phyloP scores from a whole-genome alignment of 345 rosid species.

The Lepidium africanum region DNA sequence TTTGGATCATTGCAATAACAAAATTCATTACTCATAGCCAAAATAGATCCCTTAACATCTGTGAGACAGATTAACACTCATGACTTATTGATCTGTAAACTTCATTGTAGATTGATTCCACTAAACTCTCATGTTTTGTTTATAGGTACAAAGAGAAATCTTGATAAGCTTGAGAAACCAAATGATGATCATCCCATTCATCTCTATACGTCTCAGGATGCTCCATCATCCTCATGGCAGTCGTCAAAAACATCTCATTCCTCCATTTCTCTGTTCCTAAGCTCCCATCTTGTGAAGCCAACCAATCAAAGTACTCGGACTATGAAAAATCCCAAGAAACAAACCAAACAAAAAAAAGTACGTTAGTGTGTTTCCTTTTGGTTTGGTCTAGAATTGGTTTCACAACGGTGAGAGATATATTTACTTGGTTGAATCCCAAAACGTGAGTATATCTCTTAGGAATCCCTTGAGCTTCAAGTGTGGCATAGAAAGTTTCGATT shows the following conservation, averaged over 20 bases:
- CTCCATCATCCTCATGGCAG: not conserved
- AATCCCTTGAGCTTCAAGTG: constrained; percentile 43
- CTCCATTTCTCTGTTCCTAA: constrained; percentile 45
- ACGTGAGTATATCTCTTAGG: constrained; percentile 61
- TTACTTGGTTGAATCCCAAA: constrained; percentile 41
- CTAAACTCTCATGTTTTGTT: not conserved
- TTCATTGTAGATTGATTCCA: too few species aligned
- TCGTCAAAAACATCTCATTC: constrained; percentile 22
- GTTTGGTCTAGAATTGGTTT: not conserved
- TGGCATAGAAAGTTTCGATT: constrained; percentile 35
- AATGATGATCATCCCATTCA: constrained; percentile 44
- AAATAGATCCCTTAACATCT: not conserved
- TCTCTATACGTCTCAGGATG: constrained; percentile 40
- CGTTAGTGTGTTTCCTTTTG: not conserved
- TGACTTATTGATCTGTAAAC: too few species aligned
- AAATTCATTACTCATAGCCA: not conserved
- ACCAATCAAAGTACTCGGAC: constrained; percentile 50
- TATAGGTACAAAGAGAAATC: constrained; percentile 28
- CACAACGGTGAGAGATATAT: not conserved
- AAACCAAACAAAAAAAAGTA: not conserved
- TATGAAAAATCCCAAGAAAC: constrained; percentile 10
- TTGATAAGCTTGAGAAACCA: constrained; percentile 32
- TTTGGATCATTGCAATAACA: not conserved
- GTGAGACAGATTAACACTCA: not conserved
- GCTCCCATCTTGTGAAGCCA: constrained; percentile 34